phyloP scores from a whole-genome alignment of 495 filamentous ascomycete genomes.

The Tuber brumale region DNA sequence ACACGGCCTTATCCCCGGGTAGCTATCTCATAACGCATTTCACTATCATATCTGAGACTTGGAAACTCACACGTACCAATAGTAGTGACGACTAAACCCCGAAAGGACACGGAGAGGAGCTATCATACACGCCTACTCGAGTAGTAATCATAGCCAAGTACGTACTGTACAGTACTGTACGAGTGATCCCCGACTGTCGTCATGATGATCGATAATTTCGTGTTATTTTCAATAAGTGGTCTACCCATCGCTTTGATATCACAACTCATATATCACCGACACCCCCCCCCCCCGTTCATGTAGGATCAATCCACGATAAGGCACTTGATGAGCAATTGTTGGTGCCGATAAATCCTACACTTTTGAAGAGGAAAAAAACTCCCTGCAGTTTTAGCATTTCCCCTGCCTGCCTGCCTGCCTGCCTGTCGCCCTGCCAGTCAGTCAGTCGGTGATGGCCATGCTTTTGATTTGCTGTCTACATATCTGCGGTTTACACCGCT shows the following conservation, averaged over 20 bases:
- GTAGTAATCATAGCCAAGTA: background rate
- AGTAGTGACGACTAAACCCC: background rate
- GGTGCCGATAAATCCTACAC: background rate
- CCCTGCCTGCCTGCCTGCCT: too few relatives aligned
- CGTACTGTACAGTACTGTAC: background rate
- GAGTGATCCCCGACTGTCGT: background rate
- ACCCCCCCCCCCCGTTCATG: background rate
- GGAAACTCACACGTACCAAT: background rate
- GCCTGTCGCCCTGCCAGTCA: too few relatives aligned
- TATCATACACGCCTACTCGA: background rate
- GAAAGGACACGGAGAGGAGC: background rate
- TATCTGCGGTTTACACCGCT: background rate
- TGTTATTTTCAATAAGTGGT: background rate
- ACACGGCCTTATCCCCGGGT: background rate
- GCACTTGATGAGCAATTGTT: background rate
- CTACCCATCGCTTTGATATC: background rate
- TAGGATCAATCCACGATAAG: background rate
- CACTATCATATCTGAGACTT: background rate
- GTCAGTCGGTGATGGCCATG: background rate
- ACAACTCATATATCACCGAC: background rate
- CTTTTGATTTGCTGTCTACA: background rate
- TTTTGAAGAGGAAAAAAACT: background rate
- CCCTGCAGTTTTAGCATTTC: background rate
- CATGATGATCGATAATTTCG: background rate
- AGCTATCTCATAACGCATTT: background rate